Evolutionary conservation across 2,329 filamentous ascomycete species (phyloP), one percentile per base, ranked within the genome.

Genomic region (Neodidymelliopsis sp.): DNA sequence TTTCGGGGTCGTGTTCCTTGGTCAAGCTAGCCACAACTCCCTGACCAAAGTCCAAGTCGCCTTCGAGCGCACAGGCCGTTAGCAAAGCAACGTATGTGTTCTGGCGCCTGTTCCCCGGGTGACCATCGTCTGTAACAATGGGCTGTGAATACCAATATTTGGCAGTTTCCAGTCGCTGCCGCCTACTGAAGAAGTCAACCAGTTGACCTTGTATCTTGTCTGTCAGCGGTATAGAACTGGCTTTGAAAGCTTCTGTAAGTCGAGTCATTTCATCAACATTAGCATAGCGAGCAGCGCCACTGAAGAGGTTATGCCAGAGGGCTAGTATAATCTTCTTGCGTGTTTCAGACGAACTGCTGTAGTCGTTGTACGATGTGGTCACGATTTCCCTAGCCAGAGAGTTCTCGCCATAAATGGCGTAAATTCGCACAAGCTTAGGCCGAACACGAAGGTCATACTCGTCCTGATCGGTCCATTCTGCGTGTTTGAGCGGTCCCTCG

Each of bases 71-170:
- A 46, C 84, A 85, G 58, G 87, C 85, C 29, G 77, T 77, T 27
- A 90, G 71, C n/a, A 88, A 70, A 29, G 79, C 78, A 37, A 75
- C 71, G 55, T 84, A 81, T 0, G 83, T 77, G 10, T 68, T 56
- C 3, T 42, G 47, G 0, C 27, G 12, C 13, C 60, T 58, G 19
- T 56, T 43, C 4, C 34, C 28, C 9, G 41, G n/a, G 3, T 50
- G 18, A 20, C 53, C 56, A 6, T 38, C 7, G n/a, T 22, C 34
- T 20, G 65, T 67, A 11, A 73, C 62, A 3, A 85, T 74, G 1
- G 81, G 77, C 53, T 81, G 82, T 16, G 80, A 73, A 61, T 88
- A 91, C 83, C 91, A 90, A 10, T 77, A 67, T 63, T 88, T 86
- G 2, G 86, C 86, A 53, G 83, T 81, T n/a, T 78, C 69, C 4